phyloP scores from a whole-genome alignment of 805 yeast species.

The Cephaloascus fragrans region DNA sequence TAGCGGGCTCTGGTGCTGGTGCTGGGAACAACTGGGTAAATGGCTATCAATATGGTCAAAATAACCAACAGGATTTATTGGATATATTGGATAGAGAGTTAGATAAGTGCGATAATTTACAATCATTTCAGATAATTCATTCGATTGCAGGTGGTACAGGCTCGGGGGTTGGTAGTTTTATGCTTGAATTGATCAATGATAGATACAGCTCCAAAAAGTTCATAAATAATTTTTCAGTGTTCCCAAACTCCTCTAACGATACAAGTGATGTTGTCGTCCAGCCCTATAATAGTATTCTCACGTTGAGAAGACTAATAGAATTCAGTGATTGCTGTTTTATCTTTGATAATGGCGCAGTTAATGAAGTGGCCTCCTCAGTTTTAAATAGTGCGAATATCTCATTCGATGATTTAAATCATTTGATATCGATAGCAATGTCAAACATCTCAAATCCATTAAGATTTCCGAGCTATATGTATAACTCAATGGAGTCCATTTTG shows the following conservation, averaged over 20 bases:
- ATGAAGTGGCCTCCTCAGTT: constrained; percentile 57
- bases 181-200: constrained; percentile 73
- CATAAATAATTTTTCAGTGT: constrained; percentile 76
- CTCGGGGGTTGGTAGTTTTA: constrained; percentile 82
- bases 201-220: constrained; percentile 71
- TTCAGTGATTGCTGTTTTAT: constrained; percentile 83
- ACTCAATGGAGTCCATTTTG: constrained; percentile 70
- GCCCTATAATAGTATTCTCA: constrained; percentile 83
- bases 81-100: constrained; percentile 84
- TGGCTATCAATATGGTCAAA: constrained; percentile 71
- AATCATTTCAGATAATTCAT: constrained; percentile 85
- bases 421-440: constrained; percentile 78
- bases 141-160: constrained; percentile 99
- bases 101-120: constrained; percentile 82
- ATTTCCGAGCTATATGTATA: constrained; percentile 87
- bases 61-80: constrained; percentile 60
- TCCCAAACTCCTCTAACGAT: constrained; percentile 61
- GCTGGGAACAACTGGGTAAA: constrained; percentile 96
- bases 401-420: constrained; percentile 71
- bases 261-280: constrained; percentile 97
- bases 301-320: constrained; percentile 74
- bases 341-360: constrained; percentile 81
- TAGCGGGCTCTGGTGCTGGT: constrained; percentile 77
- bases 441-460: constrained; percentile 80
- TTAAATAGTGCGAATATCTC: constrained; percentile 52